Base-by-base conservation (phyloP, 108 stramenopile species). In the Seminavis robusta region DNA sequence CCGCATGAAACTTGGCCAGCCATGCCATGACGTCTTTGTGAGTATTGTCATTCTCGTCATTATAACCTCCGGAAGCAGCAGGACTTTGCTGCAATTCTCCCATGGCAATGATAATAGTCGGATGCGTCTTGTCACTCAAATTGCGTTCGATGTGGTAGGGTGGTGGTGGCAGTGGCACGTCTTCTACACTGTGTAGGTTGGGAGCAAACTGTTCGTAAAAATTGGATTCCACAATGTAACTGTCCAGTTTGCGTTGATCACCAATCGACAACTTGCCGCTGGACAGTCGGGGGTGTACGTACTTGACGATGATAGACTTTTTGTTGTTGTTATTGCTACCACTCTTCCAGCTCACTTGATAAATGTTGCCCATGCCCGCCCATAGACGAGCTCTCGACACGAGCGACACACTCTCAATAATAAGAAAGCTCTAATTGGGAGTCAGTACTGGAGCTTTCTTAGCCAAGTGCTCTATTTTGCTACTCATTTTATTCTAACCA, bases 301-400 rank as follows among this genome's bases (percentile, higher is more conserved):
- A 71, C 41, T 89, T 89, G 39, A 80, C 76, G 24, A 79, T 71
- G 32, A 79, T 67, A 46, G 28, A 34, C 10, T 23, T 11, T 13
- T 42, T 57, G 13, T 24, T 47, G 16, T 26, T 20, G 17, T 29
- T 44, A 20, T 50, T 16, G 23, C 33, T 28, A 48, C 20, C 4
- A n/a, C 4, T 48, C 27, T 3, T 28, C 15, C 31, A 31, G 51
- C 52, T 13, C 0, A 90, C 39, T 33, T 66, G 50, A 50, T 80
- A 74, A 39, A 90, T 73, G 56, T 68, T 65, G 9, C 88, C 88
- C 88, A 90, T 90, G 2, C 88, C 84, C 20, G 53, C 74, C 81
- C 81, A 83, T 8, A 83, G 47, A 40, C 72, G 58, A 31, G n/a
- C n/a, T n/a, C n/a, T n/a, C n/a, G n/a, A n/a, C n/a, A n/a, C n/a